These are phyloP conservation scores for Odonthalia washingtoniensis DNA, from an alignment of 31 red algal genomes.

Conservation along the genomic window DNA sequence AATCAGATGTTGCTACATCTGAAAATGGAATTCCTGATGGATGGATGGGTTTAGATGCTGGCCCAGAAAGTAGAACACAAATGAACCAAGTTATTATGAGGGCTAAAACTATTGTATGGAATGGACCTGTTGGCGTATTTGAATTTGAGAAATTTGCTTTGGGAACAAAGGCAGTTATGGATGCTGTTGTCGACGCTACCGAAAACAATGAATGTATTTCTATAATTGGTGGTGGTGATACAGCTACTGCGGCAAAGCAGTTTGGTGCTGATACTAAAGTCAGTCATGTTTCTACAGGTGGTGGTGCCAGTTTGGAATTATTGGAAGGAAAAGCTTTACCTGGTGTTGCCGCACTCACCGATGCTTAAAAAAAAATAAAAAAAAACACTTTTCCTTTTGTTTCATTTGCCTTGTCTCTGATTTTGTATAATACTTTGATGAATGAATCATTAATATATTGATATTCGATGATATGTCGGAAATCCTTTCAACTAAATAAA, in stretches of 20 bases:
- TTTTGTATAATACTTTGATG: not conserved
- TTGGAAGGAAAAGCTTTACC: conserved; percentile 93
- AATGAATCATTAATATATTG: too few species aligned
- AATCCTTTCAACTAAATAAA: too few species aligned
- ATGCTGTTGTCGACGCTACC: conserved; percentile 81
- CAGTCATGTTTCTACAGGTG: conserved; percentile 92
- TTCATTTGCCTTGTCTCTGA: not conserved
- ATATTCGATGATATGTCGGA: too few species aligned
- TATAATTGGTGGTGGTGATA: conserved; percentile 96
- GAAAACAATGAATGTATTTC: conserved; percentile 37
- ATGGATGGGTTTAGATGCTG: conserved; percentile 95
- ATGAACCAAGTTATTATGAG: conserved; percentile 70
- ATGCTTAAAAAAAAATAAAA: conserved; percentile 58
- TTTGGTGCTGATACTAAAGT: conserved; percentile 86
- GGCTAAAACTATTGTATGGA: conserved; percentile 94
- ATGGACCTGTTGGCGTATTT: conserved; percentile 96
- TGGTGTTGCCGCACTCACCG: conserved; percentile 79
- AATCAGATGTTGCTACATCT: conserved; percentile 49
- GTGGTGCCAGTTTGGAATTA: conserved; percentile 91
- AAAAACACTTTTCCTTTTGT: not conserved
- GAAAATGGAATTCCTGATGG: conserved; percentile 86
- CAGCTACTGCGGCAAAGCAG: conserved; percentile 86
- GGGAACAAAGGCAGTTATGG: conserved; percentile 84
- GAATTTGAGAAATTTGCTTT: conserved; percentile 85
- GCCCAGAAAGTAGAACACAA: conserved; percentile 63